Evolutionary conservation across 2,329 filamentous ascomycete species (phyloP).

Genomic region (Ophiostoma ulmi): DNA sequence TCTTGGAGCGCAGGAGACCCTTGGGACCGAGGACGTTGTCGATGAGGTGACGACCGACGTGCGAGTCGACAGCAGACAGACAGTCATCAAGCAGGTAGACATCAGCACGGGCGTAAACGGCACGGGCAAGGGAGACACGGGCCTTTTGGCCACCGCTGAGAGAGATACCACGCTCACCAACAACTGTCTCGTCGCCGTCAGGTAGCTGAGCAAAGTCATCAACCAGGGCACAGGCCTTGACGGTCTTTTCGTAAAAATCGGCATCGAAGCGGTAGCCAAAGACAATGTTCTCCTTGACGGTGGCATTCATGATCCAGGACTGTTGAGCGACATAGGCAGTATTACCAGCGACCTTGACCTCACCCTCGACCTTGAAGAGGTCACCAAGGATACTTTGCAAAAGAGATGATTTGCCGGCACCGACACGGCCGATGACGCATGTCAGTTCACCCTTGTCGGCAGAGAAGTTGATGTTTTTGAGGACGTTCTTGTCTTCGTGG

Average conservation of each 20-base stretch:
- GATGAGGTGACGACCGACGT: constrained; percentile 91
- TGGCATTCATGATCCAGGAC: constrained; percentile 96
- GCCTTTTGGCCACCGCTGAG: constrained; percentile 95
- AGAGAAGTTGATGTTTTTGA: constrained; percentile 80
- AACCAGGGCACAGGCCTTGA: constrained; percentile 82
- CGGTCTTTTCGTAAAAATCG: constrained; percentile 86
- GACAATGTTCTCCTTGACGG: constrained; percentile 92
- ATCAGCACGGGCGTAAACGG: constrained; percentile 95
- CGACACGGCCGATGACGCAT: constrained; percentile 91
- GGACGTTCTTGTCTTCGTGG: constrained; percentile 62
- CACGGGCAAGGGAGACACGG: constrained; percentile 81
- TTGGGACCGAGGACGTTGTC: constrained; percentile 85
- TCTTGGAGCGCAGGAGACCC: constrained; percentile 79
- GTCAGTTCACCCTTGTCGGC: constrained; percentile 89
- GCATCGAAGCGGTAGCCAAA: constrained; percentile 94
- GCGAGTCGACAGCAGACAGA: constrained; percentile 94
- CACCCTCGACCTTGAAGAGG: constrained; percentile 80
- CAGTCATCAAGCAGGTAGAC: constrained; percentile 93
- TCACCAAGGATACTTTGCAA: constrained; percentile 85
- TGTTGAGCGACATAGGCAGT: constrained; percentile 90
- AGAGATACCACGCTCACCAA: constrained; percentile 94
- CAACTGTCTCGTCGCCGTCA: constrained; percentile 93
- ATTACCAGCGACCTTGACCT: constrained; percentile 74
- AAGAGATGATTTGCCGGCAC: constrained; percentile 88
- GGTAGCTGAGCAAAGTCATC: constrained; percentile 91